Percentiles rank a stretch among this genome's conserved stretches.
phyloP scores from a whole-genome alignment of 441 rosid species.

The California macrophylla region DNA sequence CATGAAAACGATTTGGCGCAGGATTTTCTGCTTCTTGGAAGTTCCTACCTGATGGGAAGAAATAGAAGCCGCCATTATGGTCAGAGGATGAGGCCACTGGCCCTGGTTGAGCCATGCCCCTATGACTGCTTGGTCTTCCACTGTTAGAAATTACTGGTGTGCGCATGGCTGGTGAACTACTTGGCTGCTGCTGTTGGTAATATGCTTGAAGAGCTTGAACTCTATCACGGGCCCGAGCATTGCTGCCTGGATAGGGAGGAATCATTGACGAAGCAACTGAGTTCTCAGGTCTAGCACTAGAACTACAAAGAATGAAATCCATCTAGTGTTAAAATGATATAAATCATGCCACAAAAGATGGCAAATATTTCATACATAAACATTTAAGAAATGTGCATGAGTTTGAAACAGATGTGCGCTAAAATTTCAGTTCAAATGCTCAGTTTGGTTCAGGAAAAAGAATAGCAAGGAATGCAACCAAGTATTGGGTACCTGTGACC shows the following conservation, averaged over 20 bases:
- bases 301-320: constrained; percentile 27
- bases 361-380: background rate
- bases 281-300: constrained; percentile 60
- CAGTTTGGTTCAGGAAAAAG: no score
- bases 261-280: constrained; percentile 55
- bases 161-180: constrained; percentile 38
- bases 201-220: constrained; percentile 88
- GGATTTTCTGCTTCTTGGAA: constrained; percentile 51
- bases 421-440: no score
- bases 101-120: constrained; percentile 51
- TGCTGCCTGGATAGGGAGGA: constrained; percentile 84
- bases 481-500: constrained; percentile 56
- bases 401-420: no score
- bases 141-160: constrained; percentile 40
- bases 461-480: no score
- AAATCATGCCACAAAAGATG: background rate
- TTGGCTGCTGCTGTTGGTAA: constrained; percentile 73
- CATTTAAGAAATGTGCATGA: background rate
- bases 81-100: constrained; percentile 65
- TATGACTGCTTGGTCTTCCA: constrained; percentile 44
- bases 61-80: constrained; percentile 58
- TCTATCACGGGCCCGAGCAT: constrained; percentile 63
- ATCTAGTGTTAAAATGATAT: background rate
- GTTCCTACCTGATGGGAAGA: constrained; percentile 44
- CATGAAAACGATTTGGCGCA: constrained; percentile 30